Evolutionary conservation across 148 eudicot species (phyloP).

Genomic region (Persicaria maculosa): DNA sequence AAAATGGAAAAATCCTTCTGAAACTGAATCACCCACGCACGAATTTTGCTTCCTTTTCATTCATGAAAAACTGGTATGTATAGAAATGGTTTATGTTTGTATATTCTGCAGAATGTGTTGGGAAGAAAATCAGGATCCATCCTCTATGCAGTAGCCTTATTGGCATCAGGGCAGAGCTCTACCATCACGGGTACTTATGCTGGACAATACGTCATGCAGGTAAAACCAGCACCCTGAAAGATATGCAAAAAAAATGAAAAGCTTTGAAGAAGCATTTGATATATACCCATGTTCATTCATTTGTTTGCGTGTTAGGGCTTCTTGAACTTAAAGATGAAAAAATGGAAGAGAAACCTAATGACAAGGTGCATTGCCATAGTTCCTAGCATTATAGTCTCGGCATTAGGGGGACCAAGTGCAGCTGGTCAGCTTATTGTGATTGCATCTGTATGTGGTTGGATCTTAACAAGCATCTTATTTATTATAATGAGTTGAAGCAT

Average conservation of each 20-base stretch:
- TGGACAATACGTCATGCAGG: constrained; percentile 94
- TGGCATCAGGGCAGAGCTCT: constrained; percentile 95
- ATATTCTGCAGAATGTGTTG: constrained; percentile 45
- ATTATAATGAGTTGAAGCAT: neutral
- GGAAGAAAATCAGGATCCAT: constrained; percentile 58
- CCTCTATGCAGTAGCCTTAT: constrained; percentile 65
- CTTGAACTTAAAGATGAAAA: constrained; percentile 73
- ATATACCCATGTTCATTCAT: neutral
- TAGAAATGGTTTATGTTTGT: neutral
- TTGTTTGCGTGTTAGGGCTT: constrained; percentile 48
- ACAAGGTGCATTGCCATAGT: constrained; percentile 68
- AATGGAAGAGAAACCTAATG: constrained; percentile 69
- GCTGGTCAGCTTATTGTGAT: neutral
- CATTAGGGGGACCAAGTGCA: constrained; percentile 6
- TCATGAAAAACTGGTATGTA: neutral
- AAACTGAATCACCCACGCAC: no score
- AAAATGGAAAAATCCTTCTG: neutral
- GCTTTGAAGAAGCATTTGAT: neutral
- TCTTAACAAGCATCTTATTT: neutral
- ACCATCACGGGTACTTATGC: constrained; percentile 91
- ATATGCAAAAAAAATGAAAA: neutral
- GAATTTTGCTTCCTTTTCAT: neutral
- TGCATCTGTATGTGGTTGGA: neutral
- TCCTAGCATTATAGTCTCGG: constrained; percentile 69
- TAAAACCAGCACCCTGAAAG: neutral